Percentiles rank a stretch among this genome's conserved stretches.
These are phyloP conservation scores for Periconia sp. DNA, from an alignment of 2,329 filamentous ascomycete genomes.

Conservation along the genomic window DNA sequence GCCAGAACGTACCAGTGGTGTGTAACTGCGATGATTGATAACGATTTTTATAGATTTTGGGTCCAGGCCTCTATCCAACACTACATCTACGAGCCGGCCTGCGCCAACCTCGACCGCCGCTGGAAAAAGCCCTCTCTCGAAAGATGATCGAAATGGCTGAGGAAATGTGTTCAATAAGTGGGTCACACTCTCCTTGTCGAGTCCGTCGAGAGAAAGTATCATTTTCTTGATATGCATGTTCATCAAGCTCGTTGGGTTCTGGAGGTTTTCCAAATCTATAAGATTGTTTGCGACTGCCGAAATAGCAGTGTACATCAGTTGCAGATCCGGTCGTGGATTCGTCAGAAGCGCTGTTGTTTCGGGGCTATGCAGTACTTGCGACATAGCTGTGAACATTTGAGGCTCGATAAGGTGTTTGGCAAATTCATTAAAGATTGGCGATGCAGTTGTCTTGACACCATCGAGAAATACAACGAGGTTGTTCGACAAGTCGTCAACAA, in stretches of 20 bases:
- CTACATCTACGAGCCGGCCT: background rate
- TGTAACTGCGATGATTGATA: background rate
- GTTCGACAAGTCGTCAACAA: background rate
- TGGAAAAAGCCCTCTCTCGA: background rate
- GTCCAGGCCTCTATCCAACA: background rate
- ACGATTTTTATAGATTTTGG: background rate
- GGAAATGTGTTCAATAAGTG: background rate
- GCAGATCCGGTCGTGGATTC: background rate
- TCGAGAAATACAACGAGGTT: background rate
- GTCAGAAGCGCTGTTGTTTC: background rate
- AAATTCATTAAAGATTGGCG: background rate
- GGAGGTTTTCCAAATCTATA: background rate
- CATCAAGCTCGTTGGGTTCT: background rate
- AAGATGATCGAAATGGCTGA: background rate
- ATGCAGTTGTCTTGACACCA: background rate
- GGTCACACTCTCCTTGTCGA: background rate
- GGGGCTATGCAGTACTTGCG: background rate
- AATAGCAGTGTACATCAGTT: conserved; percentile 1
- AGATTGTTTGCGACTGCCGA: conserved; percentile 1
- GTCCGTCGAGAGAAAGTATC: background rate
- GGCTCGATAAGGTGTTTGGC: background rate
- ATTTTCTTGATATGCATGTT: background rate
- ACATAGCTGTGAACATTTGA: background rate
- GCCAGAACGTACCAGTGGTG: background rate
- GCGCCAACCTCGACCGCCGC: conserved; percentile 2